These are phyloP conservation scores for Deinandra increscens DNA, from an alignment of 129 eudicot species.

Conservation along the genomic window DNA sequence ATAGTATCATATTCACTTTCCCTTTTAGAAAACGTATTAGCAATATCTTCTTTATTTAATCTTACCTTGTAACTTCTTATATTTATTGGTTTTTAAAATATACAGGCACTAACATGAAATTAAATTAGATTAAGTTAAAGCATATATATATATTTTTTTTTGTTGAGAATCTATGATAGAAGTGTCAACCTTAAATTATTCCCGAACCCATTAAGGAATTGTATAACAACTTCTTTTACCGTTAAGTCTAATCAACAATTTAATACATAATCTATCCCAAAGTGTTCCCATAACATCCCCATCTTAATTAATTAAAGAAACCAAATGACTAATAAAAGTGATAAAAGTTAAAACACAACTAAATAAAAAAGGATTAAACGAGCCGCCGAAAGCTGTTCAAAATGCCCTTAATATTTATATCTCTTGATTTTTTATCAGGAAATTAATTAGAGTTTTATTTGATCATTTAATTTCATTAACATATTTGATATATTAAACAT, in stretches of 20 bases:
- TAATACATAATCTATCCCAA: constrained; percentile 24
- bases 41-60: not conserved
- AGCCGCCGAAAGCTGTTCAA: not conserved
- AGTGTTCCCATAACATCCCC: constrained; percentile 8
- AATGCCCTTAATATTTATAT: not conserved
- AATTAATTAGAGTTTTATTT: too few relatives aligned
- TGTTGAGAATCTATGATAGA: constrained; percentile 2
- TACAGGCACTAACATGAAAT: not conserved
- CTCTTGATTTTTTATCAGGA: not conserved
- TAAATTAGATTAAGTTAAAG: constrained; percentile 14
- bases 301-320: too few relatives aligned
- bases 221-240: constrained; percentile 22
- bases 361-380: not conserved
- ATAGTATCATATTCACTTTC: too few relatives aligned
- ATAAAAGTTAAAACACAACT: too few relatives aligned
- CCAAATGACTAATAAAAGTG: too few relatives aligned
- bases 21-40: too few relatives aligned
- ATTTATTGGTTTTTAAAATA: not conserved
- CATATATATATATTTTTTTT: too few relatives aligned
- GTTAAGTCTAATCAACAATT: constrained; percentile 29
- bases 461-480: too few relatives aligned
- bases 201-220: constrained; percentile 27
- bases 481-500: too few relatives aligned
- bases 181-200: constrained; percentile 7
- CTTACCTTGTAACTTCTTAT: not conserved